Evolutionary conservation across 768 basidiomycete genomes (phyloP), one percentile per base, ranked within the genome.

Genomic region (Suillus bovinus): DNA sequence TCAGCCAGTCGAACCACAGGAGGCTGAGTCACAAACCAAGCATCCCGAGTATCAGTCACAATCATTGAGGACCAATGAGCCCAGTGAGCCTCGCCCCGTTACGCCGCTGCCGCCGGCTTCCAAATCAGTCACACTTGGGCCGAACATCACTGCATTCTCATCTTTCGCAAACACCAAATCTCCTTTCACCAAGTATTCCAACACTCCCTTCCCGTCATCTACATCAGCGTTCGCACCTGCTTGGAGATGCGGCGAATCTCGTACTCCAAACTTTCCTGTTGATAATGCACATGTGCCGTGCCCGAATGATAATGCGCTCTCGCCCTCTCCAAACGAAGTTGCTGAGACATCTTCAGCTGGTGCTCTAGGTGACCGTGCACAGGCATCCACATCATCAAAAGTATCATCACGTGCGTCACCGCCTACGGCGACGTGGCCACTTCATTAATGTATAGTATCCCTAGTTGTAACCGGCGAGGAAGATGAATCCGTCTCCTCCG

Each of bases 401-500:
- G 33, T 65, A 22, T 58, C 66, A 20, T 60, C 42, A 20, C 54
- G 73, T 74, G 36, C 57, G 73, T 61, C 17, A 9, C 55, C 58
- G 13, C 58, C 49, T 24, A 50, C 59, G 1, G 29, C 34, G 33
- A 16, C n/a, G 27, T 2, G 36, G 22, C 20, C 10, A 44, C 36
- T 42, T 17, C 3, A 22, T 27, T n/a, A 31, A 27, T 24, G n/a
- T 39, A 36, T 60, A 9, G 68, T 24, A 7, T 20, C 17, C 38
- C 47, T 36, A 76, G 73, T 41, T 67, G 29, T 80, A 38, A 90
- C 87, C 2, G 88, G 88, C 11, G 88, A 90, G 67, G 88, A 90
- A 69, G 79, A 83, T 53, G 88, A 90, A 71, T 76, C 79, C 11
- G 77, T 84, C 10, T 72, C 78, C 64, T 70, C 82, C 53, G 87